These are phyloP conservation scores for Trichophyton rubrum DNA, from an alignment of 2,329 filamentous ascomycete species.

Conservation along the genomic window DNA sequence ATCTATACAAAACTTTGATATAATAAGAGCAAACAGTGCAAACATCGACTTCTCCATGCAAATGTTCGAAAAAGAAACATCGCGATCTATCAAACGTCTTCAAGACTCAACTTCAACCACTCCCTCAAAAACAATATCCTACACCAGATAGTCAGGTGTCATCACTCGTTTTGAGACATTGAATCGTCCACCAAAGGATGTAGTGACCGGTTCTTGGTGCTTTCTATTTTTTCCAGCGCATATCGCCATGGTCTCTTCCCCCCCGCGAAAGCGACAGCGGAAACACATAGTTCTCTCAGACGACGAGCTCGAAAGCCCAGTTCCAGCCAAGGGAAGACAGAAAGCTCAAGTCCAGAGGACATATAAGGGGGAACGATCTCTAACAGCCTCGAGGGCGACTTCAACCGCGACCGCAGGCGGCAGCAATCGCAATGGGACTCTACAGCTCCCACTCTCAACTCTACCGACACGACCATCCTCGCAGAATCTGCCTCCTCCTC, in stretches of 20 bases:
- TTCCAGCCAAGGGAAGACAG: not conserved
- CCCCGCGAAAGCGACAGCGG: constrained; percentile 26
- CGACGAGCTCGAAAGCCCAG: constrained; percentile 15
- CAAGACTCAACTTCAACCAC: not conserved
- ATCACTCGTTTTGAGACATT: not conserved
- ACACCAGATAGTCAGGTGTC: not conserved
- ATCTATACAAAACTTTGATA: not conserved
- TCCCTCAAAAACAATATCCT: not conserved
- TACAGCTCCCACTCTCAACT: not conserved
- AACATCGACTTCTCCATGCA: not conserved
- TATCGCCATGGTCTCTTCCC: constrained; percentile 25
- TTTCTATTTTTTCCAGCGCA: not conserved
- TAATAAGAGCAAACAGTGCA: not conserved
- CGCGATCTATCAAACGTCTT: not conserved
- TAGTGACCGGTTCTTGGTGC: not conserved
- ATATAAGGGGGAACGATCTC: not conserved
- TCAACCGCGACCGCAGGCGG: not conserved
- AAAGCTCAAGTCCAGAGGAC: not conserved
- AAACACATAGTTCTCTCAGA: constrained; percentile 21
- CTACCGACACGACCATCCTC: not conserved
- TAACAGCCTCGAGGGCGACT: not conserved
- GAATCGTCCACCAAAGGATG: not conserved
- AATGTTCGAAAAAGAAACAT: not conserved
- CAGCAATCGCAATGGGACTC: not conserved
- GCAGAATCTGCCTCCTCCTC: not conserved